Evolutionary conservation across 225 moss, liverwort and hornwort genomes (phyloP).

Genomic region (Pseudisothecium myosuroides): DNA sequence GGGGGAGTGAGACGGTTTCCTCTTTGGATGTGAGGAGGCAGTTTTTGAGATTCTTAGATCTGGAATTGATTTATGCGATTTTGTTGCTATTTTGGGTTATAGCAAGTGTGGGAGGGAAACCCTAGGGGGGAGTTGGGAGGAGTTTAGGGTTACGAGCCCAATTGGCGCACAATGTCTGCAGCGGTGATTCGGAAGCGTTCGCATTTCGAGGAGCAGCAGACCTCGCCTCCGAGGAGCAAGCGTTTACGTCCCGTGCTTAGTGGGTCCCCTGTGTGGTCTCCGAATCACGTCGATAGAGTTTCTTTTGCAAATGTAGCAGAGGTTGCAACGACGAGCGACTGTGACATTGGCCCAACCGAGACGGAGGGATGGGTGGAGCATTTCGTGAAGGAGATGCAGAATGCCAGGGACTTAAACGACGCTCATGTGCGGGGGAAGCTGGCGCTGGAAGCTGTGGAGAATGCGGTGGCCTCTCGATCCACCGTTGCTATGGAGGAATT

Average conservation of each 20-base stretch:
- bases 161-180: conserved; percentile 78
- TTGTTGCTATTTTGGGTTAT: background rate
- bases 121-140: background rate
- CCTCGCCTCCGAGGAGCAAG: conserved; percentile 74
- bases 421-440: conserved; percentile 61
- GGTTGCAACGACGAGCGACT: conserved; percentile 4
- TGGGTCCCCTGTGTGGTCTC: conserved; percentile 71
- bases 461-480: conserved; percentile 44
- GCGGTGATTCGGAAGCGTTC: conserved; percentile 96
- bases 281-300: conserved; percentile 51
- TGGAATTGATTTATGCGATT: background rate
- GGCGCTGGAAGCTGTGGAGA: conserved; percentile 77
- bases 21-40: background rate
- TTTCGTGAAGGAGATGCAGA: conserved; percentile 72
- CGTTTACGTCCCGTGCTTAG: conserved; percentile 58
- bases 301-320: conserved; percentile 8
- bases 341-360: conserved; percentile 31
- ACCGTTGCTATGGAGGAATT: conserved; percentile 36
- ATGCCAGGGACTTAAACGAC: conserved; percentile 56
- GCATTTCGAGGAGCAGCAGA: conserved; percentile 88
- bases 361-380: conserved; percentile 75
- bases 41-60: background rate
- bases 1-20: background rate
- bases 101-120: background rate
- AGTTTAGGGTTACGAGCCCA: background rate